Evolutionary conservation across 495 filamentous ascomycete species (phyloP).

Genomic region (Tuber umbilicatum): DNA sequence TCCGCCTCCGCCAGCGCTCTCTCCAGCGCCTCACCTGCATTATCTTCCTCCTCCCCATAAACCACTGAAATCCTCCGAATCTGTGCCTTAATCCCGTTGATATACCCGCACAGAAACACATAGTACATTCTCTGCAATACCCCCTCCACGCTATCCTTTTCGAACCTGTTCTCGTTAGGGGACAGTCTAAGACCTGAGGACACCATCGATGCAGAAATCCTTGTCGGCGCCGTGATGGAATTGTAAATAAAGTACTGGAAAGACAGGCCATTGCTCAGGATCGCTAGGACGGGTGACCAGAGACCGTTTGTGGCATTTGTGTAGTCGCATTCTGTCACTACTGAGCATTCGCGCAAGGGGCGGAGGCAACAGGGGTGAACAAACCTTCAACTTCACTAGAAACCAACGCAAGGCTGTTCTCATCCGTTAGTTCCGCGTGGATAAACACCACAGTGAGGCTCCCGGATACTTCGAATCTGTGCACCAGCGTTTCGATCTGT

Average conservation of each 20-base stretch:
- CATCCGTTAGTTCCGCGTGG: background rate
- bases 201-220: background rate
- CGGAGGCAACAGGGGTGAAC: background rate
- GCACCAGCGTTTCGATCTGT: background rate
- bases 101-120: background rate
- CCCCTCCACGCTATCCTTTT: background rate
- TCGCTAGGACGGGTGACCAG: background rate
- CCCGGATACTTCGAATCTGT: slow-evolving; percentile 1
- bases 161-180: background rate
- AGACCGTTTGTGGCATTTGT: background rate
- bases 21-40: background rate
- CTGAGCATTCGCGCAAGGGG: background rate
- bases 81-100: background rate
- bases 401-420: background rate
- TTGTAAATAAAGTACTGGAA: slow-evolving; percentile 2
- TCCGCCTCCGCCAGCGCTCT: background rate
- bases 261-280: background rate
- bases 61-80: background rate
- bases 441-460: background rate
- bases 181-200: background rate
- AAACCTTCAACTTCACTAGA: background rate
- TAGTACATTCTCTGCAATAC: background rate
- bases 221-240: background rate
- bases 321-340: background rate
- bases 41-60: background rate